Percentiles rank a stretch among this genome's conserved stretches.
phyloP scores from a whole-genome alignment of 2,329 filamentous ascomycete species.

The Diaporthe vexans region DNA sequence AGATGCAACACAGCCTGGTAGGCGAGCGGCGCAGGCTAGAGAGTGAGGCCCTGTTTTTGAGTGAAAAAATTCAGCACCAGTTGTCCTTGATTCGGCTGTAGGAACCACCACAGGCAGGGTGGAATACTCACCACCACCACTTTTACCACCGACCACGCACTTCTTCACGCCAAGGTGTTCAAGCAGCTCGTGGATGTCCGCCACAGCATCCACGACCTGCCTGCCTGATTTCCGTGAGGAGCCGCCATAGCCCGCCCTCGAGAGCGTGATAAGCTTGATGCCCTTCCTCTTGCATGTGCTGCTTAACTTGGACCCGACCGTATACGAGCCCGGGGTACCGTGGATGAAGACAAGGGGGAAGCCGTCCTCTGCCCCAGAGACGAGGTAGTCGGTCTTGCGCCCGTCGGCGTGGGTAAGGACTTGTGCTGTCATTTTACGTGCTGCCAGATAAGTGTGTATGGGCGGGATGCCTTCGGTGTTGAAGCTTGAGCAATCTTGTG shows the following conservation, averaged over 20 bases:
- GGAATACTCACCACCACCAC: slow-evolving; percentile 36
- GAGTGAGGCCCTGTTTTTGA: slow-evolving; percentile 24
- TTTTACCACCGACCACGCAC: slow-evolving; percentile 36
- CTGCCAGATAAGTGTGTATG: background rate
- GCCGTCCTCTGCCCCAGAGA: slow-evolving; percentile 35
- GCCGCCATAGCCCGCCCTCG: slow-evolving; percentile 36
- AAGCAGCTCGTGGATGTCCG: slow-evolving; percentile 38
- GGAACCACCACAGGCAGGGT: too few species aligned
- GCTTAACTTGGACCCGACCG: slow-evolving; percentile 7
- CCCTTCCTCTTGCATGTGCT: slow-evolving; percentile 27
- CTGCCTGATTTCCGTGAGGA: slow-evolving; percentile 35
- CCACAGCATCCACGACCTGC: slow-evolving; percentile 28
- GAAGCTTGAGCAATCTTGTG: background rate
- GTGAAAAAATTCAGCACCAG: background rate
- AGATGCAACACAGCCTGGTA: slow-evolving; percentile 36
- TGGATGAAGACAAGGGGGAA: slow-evolving; percentile 36
- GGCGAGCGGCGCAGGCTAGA: slow-evolving; percentile 37
- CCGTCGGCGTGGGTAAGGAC: slow-evolving; percentile 34
- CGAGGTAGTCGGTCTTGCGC: slow-evolving; percentile 37
- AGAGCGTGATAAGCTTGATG: slow-evolving; percentile 38
- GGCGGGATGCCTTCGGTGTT: background rate
- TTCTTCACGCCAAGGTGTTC: slow-evolving; percentile 38
- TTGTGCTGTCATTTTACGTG: slow-evolving; percentile 30
- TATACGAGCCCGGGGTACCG: slow-evolving; percentile 38
- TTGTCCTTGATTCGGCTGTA: background rate